Percentiles rank a stretch among this genome's conserved stretches.
phyloP scores from a whole-genome alignment of 768 basidiomycete genomes.

The Tylopilus rubrobrunneus region DNA sequence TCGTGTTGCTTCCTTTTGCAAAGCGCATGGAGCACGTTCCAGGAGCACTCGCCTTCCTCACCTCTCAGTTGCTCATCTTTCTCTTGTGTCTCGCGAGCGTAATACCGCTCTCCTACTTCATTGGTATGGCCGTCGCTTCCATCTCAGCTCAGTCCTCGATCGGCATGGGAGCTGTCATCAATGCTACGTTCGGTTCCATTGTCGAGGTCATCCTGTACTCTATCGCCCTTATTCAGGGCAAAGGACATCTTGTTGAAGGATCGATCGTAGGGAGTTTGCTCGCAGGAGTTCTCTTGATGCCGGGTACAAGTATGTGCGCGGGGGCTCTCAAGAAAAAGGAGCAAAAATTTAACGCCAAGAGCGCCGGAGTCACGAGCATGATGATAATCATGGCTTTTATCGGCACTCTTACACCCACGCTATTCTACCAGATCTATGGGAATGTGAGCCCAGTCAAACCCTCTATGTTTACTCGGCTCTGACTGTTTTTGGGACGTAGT shows the following conservation, averaged over 20 bases:
- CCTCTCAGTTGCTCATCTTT: slow-evolving; percentile 79
- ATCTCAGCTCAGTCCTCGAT: slow-evolving; percentile 99
- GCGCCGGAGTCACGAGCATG: slow-evolving; percentile 97
- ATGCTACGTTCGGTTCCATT: slow-evolving; percentile 97
- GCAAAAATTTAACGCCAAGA: slow-evolving; percentile 98
- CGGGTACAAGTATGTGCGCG: slow-evolving; percentile 92
- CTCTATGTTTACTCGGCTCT: neutral
- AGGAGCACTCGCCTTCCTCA: slow-evolving; percentile 61
- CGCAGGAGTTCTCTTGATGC: slow-evolving; percentile 96
- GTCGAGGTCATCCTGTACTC: slow-evolving; percentile 94
- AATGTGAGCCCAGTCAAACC: slow-evolving; percentile 59
- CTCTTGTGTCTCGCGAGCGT: slow-evolving; percentile 81
- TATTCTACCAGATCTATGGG: slow-evolving; percentile 98
- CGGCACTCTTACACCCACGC: slow-evolving; percentile 87
- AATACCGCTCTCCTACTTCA: slow-evolving; percentile 97
- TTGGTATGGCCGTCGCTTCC: slow-evolving; percentile 98
- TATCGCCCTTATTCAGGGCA: slow-evolving; percentile 86
- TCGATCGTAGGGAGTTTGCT: slow-evolving; percentile 93
- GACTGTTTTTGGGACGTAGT: slow-evolving; percentile 44
- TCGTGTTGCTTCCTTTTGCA: slow-evolving; percentile 70
- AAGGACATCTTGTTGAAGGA: slow-evolving; percentile 93
- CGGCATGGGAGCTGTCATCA: slow-evolving; percentile 99
- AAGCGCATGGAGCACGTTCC: slow-evolving; percentile 64
- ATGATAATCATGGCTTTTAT: slow-evolving; percentile 99
- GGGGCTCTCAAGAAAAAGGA: slow-evolving; percentile 89